Percentiles rank a stretch among this genome's conserved stretches.
phyloP scores from a whole-genome alignment of 305 asterid genomes.

The Euphrasia arctica region DNA sequence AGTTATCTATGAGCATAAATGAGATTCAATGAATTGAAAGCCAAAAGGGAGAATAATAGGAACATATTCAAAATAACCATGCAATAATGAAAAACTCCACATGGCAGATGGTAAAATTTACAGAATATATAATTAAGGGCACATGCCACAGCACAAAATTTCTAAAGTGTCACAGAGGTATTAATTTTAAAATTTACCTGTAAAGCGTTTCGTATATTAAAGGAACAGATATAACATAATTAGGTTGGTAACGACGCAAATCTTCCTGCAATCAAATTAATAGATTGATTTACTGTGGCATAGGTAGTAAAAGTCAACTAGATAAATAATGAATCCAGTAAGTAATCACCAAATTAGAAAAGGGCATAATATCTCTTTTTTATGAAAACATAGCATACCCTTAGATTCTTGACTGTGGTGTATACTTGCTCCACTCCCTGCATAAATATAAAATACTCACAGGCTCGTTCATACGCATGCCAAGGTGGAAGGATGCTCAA shows the following conservation, averaged over 20 bases:
- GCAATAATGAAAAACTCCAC: background rate
- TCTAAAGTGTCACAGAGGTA: background rate
- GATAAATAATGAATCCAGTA: background rate
- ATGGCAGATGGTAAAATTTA: background rate
- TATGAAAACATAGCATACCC: constrained; percentile 38
- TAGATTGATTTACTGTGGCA: constrained; percentile 18
- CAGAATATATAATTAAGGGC: background rate
- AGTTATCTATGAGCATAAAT: background rate
- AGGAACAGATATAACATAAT: constrained; percentile 83
- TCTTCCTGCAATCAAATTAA: constrained; percentile 63
- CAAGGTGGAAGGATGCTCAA: constrained; percentile 98
- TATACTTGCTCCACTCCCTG: constrained; percentile 77
- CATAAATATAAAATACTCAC: constrained; percentile 82
- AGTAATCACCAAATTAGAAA: background rate
- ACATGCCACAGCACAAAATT: no score
- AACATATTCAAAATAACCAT: no score
- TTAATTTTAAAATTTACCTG: constrained; percentile 42
- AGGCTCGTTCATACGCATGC: constrained; percentile 97
- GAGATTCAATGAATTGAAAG: background rate
- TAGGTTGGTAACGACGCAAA: constrained; percentile 79
- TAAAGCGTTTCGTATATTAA: constrained; percentile 86
- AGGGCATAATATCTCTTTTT: background rate
- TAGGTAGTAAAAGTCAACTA: background rate
- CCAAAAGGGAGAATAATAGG: background rate
- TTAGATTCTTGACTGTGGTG: constrained; percentile 70